A percentile compares a stretch with the other conserved stretches of the same genome.
phyloP scores from a whole-genome alignment of 208 protist genomes.

The Vickermania spadyakhi region DNA sequence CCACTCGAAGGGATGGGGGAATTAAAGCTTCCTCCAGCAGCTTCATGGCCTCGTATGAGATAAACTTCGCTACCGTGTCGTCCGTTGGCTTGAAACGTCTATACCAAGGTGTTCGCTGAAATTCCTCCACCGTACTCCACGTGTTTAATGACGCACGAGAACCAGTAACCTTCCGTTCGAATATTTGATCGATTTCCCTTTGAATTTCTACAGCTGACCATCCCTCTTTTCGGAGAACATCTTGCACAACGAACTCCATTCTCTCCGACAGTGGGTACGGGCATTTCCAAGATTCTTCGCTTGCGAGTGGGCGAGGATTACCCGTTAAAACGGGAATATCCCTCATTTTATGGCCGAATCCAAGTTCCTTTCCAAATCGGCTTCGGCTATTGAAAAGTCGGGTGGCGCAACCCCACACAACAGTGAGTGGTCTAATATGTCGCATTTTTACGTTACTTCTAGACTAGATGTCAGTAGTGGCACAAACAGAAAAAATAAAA shows the following conservation, averaged over 20 bases:
- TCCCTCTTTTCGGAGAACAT: conserved; percentile 47
- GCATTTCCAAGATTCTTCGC: conserved; percentile 77
- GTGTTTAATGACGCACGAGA: conserved; percentile 72
- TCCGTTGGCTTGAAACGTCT: conserved; percentile 78
- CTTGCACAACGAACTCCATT: conserved; percentile 73
- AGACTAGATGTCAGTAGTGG: too few relatives aligned
- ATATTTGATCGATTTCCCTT: conserved; percentile 76
- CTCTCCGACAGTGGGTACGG: conserved; percentile 76
- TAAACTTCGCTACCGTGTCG: conserved; percentile 67
- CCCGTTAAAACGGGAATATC: conserved; percentile 85
- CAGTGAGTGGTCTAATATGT: too few relatives aligned
- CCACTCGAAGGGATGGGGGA: conserved; percentile 59
- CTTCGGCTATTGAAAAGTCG: conserved; percentile 49
- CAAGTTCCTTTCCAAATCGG: conserved; percentile 74
- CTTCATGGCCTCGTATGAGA: conserved; percentile 86
- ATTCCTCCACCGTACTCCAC: conserved; percentile 85
- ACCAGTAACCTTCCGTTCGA: conserved; percentile 50
- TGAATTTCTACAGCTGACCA: conserved; percentile 64
- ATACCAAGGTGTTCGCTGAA: conserved; percentile 86
- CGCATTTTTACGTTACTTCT: too few relatives aligned
- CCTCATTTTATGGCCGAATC: conserved; percentile 77
- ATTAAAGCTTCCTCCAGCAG: conserved; percentile 68
- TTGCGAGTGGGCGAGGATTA: conserved; percentile 58
- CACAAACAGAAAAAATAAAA: too few relatives aligned
- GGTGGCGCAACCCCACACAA: too few relatives aligned